Evolutionary conservation across 305 asterid species (phyloP).

Genomic region (Solanum chacoense): DNA sequence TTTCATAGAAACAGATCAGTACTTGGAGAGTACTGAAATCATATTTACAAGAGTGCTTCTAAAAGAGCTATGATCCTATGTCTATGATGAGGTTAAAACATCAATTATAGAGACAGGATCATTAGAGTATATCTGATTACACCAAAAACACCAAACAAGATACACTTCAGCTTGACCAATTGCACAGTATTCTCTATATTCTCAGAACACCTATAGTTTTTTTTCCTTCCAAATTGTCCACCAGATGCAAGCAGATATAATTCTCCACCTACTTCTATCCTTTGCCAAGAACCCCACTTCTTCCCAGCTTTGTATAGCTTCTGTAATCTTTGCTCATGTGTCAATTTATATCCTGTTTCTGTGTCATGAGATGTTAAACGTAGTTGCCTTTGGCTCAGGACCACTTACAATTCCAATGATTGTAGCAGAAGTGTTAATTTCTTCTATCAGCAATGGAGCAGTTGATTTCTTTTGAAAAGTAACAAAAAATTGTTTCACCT

Average conservation of each 20-base stretch:
- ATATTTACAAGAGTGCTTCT: background rate
- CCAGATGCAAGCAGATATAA: no score
- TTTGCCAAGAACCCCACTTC: background rate
- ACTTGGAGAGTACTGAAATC: background rate
- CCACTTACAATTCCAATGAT: background rate
- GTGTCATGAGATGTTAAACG: background rate
- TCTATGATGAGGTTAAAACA: background rate
- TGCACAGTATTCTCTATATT: no score
- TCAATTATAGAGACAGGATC: background rate
- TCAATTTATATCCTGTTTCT: background rate
- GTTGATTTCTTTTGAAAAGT: background rate
- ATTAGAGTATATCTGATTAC: background rate
- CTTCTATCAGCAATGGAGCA: background rate
- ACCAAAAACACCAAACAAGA: background rate
- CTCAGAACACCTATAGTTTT: no score
- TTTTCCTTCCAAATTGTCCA: no score
- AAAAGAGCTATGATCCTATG: background rate
- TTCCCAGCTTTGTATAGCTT: background rate
- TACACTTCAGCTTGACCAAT: no score
- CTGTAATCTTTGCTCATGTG: background rate
- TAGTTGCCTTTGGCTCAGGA: background rate
- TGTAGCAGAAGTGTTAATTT: background rate
- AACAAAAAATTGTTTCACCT: background rate
- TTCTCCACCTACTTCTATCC: background rate
- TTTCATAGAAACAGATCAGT: background rate